Evolutionary conservation across 352 stramenopile species (phyloP).

Genomic region (Phytophthora megakarya): DNA sequence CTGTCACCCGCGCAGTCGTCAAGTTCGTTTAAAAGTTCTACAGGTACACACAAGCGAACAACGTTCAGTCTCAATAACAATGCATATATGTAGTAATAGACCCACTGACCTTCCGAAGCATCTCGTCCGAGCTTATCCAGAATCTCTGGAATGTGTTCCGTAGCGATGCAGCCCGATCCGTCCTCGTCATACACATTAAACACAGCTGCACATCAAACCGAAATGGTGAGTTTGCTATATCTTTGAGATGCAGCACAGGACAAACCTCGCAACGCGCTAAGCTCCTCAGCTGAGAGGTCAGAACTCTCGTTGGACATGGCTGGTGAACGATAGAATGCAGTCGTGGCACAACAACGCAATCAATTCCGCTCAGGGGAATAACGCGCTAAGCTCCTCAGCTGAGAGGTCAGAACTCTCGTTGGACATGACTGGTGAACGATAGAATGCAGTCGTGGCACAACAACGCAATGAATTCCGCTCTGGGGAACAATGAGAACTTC

Average conservation of each 20-base stretch:
- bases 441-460: not conserved
- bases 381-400: slow-evolving; percentile 70
- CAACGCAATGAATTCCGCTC: not conserved
- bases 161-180: slow-evolving; percentile 61
- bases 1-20: slow-evolving; percentile 61
- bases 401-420: slow-evolving; percentile 48
- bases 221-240: not conserved
- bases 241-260: not conserved
- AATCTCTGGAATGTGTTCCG: slow-evolving; percentile 71
- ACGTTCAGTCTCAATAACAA: not conserved
- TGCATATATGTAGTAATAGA: not conserved
- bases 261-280: slow-evolving; percentile 70
- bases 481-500: slow-evolving; percentile 1
- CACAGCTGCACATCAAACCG: slow-evolving; percentile 48
- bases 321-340: slow-evolving; percentile 18
- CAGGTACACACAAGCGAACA: not conserved
- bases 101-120: slow-evolving; percentile 59
- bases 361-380: too few species aligned
- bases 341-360: slow-evolving; percentile 3
- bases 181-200: slow-evolving; percentile 82
- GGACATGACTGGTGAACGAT: slow-evolving; percentile 31
- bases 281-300: slow-evolving; percentile 73
- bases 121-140: slow-evolving; percentile 75
- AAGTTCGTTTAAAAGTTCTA: slow-evolving; percentile 74
- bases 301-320: slow-evolving; percentile 33